Evolutionary conservation across 1,139 yeast genomes (phyloP).

Genomic region (Candida neerlandica): DNA sequence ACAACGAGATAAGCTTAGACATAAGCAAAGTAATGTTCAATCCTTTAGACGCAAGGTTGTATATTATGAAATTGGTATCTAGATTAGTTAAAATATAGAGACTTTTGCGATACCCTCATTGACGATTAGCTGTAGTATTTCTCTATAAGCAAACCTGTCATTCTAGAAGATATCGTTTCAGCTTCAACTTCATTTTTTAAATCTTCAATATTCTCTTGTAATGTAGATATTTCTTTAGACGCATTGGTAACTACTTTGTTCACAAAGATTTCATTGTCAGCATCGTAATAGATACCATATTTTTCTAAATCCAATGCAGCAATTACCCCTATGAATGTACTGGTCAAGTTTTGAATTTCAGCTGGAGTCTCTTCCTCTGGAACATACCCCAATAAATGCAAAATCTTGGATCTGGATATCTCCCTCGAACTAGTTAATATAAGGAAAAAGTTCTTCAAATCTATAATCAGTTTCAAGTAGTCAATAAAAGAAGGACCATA

Average conservation of each 20-base stretch:
- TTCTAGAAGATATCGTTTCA: constrained; percentile 31
- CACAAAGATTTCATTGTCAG: constrained; percentile 25
- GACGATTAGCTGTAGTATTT: constrained; percentile 21
- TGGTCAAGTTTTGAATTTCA: constrained; percentile 16
- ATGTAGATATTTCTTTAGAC: constrained; percentile 7
- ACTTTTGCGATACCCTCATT: not conserved
- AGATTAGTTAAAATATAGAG: constrained; percentile 11
- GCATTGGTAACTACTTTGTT: constrained; percentile 18
- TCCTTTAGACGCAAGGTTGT: constrained; percentile 33
- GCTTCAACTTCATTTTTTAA: constrained; percentile 25
- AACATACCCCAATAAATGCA: constrained; percentile 30
- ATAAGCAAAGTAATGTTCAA: constrained; percentile 29
- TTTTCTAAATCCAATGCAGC: constrained; percentile 32
- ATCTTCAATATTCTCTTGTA: constrained; percentile 21
- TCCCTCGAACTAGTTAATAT: constrained; percentile 28
- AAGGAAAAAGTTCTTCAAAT: constrained; percentile 32
- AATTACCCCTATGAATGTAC: constrained; percentile 25
- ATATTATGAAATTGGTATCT: constrained; percentile 21
- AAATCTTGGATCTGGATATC: constrained; percentile 25
- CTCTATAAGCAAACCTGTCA: constrained; percentile 30
- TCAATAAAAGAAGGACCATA: constrained; percentile 21
- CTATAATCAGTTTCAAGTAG: constrained; percentile 28
- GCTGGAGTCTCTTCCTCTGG: constrained; percentile 10
- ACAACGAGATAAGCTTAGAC: constrained; percentile 26
- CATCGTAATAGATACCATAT: constrained; percentile 30